These are phyloP conservation scores for Geotrichum klebahnii DNA, from an alignment of 1,139 yeast genomes.

Conservation along the genomic window DNA sequence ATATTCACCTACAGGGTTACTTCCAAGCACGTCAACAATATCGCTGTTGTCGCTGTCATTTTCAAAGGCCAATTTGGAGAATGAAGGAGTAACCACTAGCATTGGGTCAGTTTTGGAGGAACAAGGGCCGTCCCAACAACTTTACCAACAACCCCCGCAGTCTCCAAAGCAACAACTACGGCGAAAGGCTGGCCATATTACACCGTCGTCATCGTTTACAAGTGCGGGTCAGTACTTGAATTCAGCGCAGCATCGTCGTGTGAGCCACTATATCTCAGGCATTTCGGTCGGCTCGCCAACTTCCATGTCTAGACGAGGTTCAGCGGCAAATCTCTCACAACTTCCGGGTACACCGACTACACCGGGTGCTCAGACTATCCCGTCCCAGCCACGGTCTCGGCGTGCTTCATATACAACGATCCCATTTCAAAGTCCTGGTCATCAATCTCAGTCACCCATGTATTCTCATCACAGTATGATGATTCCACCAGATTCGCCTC, in stretches of 20 bases:
- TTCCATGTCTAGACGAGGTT: conserved; percentile 18
- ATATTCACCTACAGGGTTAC: conserved; percentile 15
- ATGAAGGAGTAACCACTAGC: conserved; percentile 1
- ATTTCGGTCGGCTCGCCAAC: conserved; percentile 17
- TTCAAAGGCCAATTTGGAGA: conserved; percentile 18
- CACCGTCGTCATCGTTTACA: conserved; percentile 17
- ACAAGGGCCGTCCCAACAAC: conserved; percentile 5
- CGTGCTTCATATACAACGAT: conserved; percentile 11
- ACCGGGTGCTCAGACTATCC: conserved; percentile 15
- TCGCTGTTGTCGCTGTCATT: conserved; percentile 22
- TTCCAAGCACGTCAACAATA: conserved; percentile 22
- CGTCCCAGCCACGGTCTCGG: conserved; percentile 4
- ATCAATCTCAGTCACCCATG: conserved; percentile 14
- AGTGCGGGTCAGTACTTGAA: conserved; percentile 21
- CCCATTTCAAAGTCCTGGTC: conserved; percentile 14
- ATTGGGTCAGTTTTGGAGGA: conserved; percentile 11
- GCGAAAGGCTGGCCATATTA: conserved; percentile 12
- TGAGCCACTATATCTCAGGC: conserved; percentile 21
- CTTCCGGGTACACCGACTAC: conserved; percentile 2
- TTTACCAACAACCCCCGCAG: conserved; percentile 16
- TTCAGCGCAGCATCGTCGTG: conserved; percentile 23
- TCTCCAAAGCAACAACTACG: conserved; percentile 14
- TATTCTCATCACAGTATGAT: conserved; percentile 6
- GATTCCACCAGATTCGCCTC: conserved; percentile 22
- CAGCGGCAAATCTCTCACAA: conserved; percentile 13